Evolutionary conservation across 345 rosid species (phyloP).

Genomic region (Hibiscus trionum): DNA sequence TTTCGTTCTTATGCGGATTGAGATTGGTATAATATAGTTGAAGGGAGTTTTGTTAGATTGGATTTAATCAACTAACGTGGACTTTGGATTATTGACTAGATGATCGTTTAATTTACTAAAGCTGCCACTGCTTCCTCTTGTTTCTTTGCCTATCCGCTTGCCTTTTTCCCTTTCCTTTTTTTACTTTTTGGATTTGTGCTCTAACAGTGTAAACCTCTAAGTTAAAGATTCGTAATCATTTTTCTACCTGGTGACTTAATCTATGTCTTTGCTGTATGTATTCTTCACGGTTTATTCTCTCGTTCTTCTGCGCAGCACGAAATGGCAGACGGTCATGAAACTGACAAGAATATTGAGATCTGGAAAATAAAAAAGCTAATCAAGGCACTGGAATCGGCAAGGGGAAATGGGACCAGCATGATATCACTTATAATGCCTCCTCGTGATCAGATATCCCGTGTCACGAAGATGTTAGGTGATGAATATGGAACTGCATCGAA

Average conservation of each 20-base stretch:
- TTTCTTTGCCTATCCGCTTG: too few species aligned
- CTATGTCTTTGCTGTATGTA: neutral
- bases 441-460: conserved; percentile 86
- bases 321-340: conserved; percentile 50
- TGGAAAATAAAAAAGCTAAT: conserved; percentile 93
- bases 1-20: neutral
- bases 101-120: neutral
- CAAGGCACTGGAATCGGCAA: conserved; percentile 81
- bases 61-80: neutral
- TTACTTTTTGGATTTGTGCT: too few species aligned
- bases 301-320: neutral
- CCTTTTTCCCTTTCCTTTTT: too few species aligned
- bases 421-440: conserved; percentile 98
- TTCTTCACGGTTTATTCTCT: neutral
- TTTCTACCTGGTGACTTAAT: neutral
- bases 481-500: conserved; percentile 93
- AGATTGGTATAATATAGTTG: neutral
- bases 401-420: conserved; percentile 98
- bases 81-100: neutral
- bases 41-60: neutral
- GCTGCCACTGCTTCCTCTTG: neutral
- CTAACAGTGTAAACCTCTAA: too few species aligned
- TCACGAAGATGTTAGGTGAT: conserved; percentile 93
- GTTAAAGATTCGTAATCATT: too few species aligned
- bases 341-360: conserved; percentile 86